Evolutionary conservation across 2,329 filamentous ascomycete genomes (phyloP), one percentile per base, ranked within the genome.

Genomic region (Trichoderma sp.): DNA sequence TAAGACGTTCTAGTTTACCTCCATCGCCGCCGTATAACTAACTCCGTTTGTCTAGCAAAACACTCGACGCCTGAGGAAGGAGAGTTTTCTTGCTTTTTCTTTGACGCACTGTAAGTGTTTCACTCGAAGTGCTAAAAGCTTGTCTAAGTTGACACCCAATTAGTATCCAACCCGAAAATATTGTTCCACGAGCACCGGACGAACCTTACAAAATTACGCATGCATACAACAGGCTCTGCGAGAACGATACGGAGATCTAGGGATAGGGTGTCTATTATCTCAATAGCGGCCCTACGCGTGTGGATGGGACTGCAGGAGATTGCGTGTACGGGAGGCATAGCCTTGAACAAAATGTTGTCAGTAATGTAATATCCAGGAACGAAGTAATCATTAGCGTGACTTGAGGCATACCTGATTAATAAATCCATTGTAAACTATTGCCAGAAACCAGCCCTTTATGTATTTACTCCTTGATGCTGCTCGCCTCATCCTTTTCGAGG

Each of bases 401-500:
- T n/a, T 48, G 17, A 32, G n/a, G n/a, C n/a, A 45, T 35, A 27
- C 25, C 32, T 12, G 10, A 25, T 27, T 19, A 8, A 32, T 48
- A 35, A 27, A 5, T 2, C 19, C 27, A 65, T 25, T 45, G 7
- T 22, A n/a, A 10, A 37, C 4, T n/a, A 27, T 17, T 57, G 15
- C 15, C 52, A 37, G 17, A 29, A 19, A 13, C 19, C 37, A 22
- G 7, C 29, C 32, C 2, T 27, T 29, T 35, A 13, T 27, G 9
- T 12, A 4, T 52, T 58, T 29, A 67, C 27, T 60, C 45, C 34
- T 67, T 64, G 52, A 67, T 73, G 7, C 70, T 53, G 17, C 74
- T 72, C 4, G 70, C 70, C 19, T 70, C 70, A n/a, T 76, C 71
- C 67, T 74, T 76, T 68, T 81, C 76, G 53, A 83, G 70, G 29